A percentile compares a stretch with the other conserved stretches of the same genome.
phyloP scores from a whole-genome alignment of 225 moss, liverwort and hornwort genomes.

The Ulota crispa region DNA sequence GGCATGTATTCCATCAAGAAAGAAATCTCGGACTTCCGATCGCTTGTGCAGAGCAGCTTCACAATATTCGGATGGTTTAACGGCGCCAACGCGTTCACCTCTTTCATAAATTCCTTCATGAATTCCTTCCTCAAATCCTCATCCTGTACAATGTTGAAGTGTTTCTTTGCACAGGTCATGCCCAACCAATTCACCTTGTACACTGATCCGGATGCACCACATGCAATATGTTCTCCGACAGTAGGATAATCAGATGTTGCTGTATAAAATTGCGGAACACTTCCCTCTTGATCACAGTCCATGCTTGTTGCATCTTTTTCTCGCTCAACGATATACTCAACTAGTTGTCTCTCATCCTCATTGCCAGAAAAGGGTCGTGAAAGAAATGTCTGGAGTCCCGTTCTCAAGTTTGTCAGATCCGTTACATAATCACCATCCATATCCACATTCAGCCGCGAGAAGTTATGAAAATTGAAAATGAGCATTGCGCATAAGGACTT shows the following conservation, averaged over 20 bases:
- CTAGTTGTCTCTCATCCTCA: neutral
- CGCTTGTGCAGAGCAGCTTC: slow-evolving; percentile 14
- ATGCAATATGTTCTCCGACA: neutral
- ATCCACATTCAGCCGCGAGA: neutral
- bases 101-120: slow-evolving; percentile 19
- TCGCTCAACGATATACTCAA: neutral
- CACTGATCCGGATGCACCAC: slow-evolving; percentile 8
- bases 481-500: neutral
- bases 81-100: slow-evolving; percentile 5
- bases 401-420: neutral
- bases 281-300: neutral
- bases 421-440: neutral
- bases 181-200: slow-evolving; percentile 18
- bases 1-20: slow-evolving; percentile 21
- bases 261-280: neutral
- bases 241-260: neutral
- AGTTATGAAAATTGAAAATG: neutral
- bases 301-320: neutral
- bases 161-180: slow-evolving; percentile 20
- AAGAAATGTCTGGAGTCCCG: neutral
- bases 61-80: slow-evolving; percentile 17
- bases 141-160: neutral
- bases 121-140: slow-evolving; percentile 1
- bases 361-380: neutral
- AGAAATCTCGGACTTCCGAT: neutral